Base-by-base conservation (phyloP, 148 eudicot genomes). In the Suaeda aralocaspica region DNA sequence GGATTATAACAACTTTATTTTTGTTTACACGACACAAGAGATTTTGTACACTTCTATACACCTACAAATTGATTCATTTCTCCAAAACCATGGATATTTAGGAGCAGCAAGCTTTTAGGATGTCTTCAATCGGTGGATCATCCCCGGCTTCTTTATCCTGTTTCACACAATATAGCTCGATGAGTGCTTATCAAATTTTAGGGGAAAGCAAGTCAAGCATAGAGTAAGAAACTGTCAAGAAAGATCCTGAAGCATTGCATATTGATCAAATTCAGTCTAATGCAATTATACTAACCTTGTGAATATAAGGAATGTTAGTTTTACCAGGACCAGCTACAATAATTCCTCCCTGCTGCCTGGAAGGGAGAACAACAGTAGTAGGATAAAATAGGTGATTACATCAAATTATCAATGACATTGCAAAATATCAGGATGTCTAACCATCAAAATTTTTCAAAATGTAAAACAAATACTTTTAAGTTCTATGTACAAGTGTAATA, bases 341-440 rank as follows among this genome's bases (percentile, higher is more conserved):
- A 71, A 94, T 87, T 50, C 99, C 99, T 22, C 99, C 99, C 74
- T 94, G 99, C 73, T 82, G 92, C 97, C 98, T 93, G 88, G 59
- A 48, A 84, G 22, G 19, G 58, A n/a, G n/a, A n/a, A n/a, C n/a
- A n/a, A n/a, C n/a, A 3, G 41, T 36, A 36, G 41, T 8, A 66
- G 6, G 33, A 24, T 29, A 36, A 31, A 63, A n/a, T 57, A 19
- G 31, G 39, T 15, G 31, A 51, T 19, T 24, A n/a, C 9, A 26
- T n/a, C 16, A 16, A 5, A 21, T 9, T 31, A 51, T 19, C 4
- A 51, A 5, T 6, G 10, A 51, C 8, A 0, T 21, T n/a, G n/a
- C n/a, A 52, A 9, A 36, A 36, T 36, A n/a, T 36, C 41, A 36
- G 41, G 8, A 36, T 36, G 1, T 52, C 33, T 39, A 45, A 9